These are phyloP conservation scores for Exutisphaerella laricina DNA, from an alignment of 2,329 filamentous ascomycete species.

Conservation along the genomic window DNA sequence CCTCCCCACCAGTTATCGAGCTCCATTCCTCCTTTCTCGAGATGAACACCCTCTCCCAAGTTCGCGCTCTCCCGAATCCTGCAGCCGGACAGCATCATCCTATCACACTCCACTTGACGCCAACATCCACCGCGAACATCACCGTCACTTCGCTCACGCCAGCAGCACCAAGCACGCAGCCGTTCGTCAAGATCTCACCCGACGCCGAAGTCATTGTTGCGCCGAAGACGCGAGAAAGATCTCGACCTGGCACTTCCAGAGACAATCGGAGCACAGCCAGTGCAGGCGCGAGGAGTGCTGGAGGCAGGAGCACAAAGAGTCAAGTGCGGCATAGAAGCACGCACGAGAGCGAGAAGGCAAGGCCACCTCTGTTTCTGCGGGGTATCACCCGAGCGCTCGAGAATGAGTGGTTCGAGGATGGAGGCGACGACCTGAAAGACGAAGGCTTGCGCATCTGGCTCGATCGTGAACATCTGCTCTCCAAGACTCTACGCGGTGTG, in stretches of 20 bases:
- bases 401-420: constrained; percentile 67
- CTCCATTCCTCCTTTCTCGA: constrained; percentile 94
- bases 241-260: constrained; percentile 56
- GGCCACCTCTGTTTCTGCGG: constrained; percentile 67
- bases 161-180: constrained; percentile 57
- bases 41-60: constrained; percentile 85
- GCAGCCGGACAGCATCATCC: constrained; percentile 59
- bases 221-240: constrained; percentile 68
- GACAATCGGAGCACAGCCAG: constrained; percentile 77
- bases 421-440: constrained; percentile 45
- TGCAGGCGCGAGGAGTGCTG: constrained; percentile 67
- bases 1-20: constrained; percentile 72
- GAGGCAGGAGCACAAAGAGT: constrained; percentile 66
- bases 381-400: constrained; percentile 67
- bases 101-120: constrained; percentile 85
- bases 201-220: constrained; percentile 97
- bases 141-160: constrained; percentile 79
- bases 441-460: constrained; percentile 72
- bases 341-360: constrained; percentile 60
- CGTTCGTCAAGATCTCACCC: constrained; percentile 87
- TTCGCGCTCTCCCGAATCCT: constrained; percentile 88
- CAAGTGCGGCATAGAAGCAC: constrained; percentile 57
- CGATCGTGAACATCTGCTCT: constrained; percentile 67
- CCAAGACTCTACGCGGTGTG: constrained; percentile 67
- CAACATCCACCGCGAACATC: constrained; percentile 91